phyloP scores from a whole-genome alignment of 2,329 filamentous ascomycete genomes.

The Paraphoma sp. region DNA sequence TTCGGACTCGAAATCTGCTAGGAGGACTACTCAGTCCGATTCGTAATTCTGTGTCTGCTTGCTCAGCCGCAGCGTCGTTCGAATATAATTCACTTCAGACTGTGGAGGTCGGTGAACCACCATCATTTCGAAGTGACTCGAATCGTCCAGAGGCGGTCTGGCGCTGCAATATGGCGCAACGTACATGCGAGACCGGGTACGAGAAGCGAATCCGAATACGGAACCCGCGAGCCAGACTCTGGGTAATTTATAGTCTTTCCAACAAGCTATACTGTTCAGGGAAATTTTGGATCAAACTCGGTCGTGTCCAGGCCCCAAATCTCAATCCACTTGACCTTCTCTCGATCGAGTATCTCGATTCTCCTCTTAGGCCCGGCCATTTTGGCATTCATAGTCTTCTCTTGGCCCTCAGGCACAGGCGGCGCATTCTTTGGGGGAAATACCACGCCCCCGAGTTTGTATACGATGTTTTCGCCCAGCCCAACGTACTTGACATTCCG shows the following conservation, averaged over 20 bases:
- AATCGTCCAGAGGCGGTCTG: no score
- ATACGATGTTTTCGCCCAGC: conserved; percentile 45
- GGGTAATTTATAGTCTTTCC: not conserved
- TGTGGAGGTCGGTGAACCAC: no score
- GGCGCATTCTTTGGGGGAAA: conserved; percentile 25
- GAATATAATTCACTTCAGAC: no score
- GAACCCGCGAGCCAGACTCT: not conserved
- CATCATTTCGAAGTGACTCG: no score
- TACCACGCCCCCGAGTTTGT: conserved; percentile 44
- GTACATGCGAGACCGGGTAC: not conserved
- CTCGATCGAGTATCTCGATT: conserved; percentile 39
- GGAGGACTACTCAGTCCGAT: no score
- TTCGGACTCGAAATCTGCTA: no score
- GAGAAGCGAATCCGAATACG: not conserved
- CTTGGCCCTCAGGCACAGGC: conserved; percentile 10
- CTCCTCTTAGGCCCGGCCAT: conserved; percentile 36
- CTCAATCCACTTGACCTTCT: conserved; percentile 50
- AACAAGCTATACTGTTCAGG: conserved; percentile 13
- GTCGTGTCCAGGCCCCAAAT: conserved; percentile 54
- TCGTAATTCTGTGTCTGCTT: no score
- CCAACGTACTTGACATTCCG: conserved; percentile 48
- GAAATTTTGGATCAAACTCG: conserved; percentile 39
- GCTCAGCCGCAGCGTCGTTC: no score
- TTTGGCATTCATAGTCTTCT: conserved; percentile 35
- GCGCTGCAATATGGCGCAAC: not conserved